Evolutionary conservation across 306 rosid species (phyloP).

Genomic region (Abrus pulchellus): DNA sequence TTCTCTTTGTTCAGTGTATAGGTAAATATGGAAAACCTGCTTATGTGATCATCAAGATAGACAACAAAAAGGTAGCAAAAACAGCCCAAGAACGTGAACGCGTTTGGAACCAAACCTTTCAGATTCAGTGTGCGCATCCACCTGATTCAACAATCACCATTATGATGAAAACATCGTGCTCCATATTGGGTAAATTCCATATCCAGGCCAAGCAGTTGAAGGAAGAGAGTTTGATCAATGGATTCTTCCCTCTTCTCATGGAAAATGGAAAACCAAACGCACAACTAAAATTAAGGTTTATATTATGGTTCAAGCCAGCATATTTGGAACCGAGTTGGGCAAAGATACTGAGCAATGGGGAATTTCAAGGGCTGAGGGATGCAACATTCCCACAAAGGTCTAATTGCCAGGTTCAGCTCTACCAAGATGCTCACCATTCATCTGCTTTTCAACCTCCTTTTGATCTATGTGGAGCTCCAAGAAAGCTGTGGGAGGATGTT

Average conservation of each 20-base stretch:
- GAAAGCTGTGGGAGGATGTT: slow-evolving; percentile 92
- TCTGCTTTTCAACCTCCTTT: slow-evolving; percentile 73
- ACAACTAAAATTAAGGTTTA: slow-evolving; percentile 71
- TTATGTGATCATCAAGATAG: slow-evolving; percentile 75
- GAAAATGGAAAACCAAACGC: slow-evolving; percentile 78
- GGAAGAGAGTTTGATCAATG: slow-evolving; percentile 73
- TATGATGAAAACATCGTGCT: slow-evolving; percentile 70
- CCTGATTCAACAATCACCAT: slow-evolving; percentile 66
- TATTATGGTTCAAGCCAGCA: slow-evolving; percentile 93
- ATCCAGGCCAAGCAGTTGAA: slow-evolving; percentile 65
- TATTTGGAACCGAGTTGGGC: slow-evolving; percentile 72
- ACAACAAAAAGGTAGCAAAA: slow-evolving; percentile 64
- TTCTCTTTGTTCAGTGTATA: slow-evolving; percentile 66
- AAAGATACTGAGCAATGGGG: slow-evolving; percentile 61
- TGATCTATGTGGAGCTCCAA: slow-evolving; percentile 61
- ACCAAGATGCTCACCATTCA: slow-evolving; percentile 94
- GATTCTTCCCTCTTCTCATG: slow-evolving; percentile 72
- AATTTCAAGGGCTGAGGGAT: slow-evolving; percentile 71
- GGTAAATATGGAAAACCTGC: slow-evolving; percentile 69
- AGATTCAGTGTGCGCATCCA: slow-evolving; percentile 81
- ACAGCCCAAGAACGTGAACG: slow-evolving; percentile 72
- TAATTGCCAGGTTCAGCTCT: slow-evolving; percentile 80
- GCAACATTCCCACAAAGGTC: slow-evolving; percentile 86
- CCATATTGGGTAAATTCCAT: slow-evolving; percentile 75
- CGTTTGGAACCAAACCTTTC: slow-evolving; percentile 93